These are phyloP conservation scores for Magnusiomyces magnusii DNA, from an alignment of 1,139 yeast species.

Conservation along the genomic window DNA sequence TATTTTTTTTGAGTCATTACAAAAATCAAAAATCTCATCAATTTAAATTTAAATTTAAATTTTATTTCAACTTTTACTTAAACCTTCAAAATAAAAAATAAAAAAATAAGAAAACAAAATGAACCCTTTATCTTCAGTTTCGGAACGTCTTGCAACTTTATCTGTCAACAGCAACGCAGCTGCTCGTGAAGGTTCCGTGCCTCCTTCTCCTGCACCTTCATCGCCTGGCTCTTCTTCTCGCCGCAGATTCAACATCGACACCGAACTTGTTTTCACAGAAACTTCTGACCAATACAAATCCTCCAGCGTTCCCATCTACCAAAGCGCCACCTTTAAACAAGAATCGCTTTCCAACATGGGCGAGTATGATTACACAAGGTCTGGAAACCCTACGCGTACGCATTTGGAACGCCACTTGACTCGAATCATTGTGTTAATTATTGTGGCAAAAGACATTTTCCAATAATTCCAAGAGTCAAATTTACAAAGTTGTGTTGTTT, in stretches of 20 bases:
- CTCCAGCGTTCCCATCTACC: conserved; percentile 83
- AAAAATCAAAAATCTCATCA: too few species aligned
- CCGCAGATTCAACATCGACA: conserved; percentile 42
- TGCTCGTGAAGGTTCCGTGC: conserved; percentile 22
- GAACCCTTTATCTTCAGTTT: not conserved
- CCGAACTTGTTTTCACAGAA: conserved; percentile 64
- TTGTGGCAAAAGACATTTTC: too few species aligned
- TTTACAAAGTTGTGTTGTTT: too few species aligned
- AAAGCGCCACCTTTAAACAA: conserved; percentile 89
- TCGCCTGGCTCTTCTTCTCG: conserved; percentile 26
- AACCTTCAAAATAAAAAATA: too few species aligned
- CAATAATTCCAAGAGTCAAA: too few species aligned
- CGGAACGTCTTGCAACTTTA: not conserved
- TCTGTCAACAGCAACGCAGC: conserved; percentile 8
- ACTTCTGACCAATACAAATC: conserved; percentile 70
- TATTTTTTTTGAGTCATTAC: too few species aligned
- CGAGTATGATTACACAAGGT: conserved; percentile 82
- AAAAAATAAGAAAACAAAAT: too few species aligned
- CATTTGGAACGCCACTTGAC: conserved; percentile 70
- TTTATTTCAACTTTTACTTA: too few species aligned
- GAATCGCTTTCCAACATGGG: conserved; percentile 68
- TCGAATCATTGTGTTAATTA: conserved; percentile 69
- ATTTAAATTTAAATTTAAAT: too few species aligned
- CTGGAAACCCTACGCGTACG: conserved; percentile 92
- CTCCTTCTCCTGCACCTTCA: conserved; percentile 37